phyloP scores from a whole-genome alignment of 345 rosid species.

The Salix purpurea region DNA sequence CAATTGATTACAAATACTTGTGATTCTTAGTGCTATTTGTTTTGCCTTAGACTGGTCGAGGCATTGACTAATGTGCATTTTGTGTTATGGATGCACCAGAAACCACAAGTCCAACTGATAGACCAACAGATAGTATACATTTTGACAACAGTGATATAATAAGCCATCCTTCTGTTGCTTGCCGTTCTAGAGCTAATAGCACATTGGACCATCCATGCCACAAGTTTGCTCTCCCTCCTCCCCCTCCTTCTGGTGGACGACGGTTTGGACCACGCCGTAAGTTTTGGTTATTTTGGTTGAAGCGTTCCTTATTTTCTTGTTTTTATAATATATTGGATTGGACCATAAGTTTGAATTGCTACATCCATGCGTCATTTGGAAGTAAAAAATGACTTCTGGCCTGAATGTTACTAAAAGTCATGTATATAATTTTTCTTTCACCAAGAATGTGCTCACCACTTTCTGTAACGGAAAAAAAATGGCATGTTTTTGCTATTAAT shows the following conservation, averaged over 20 bases:
- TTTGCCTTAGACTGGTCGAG: constrained; percentile 2
- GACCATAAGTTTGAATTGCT: neutral
- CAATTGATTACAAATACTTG: neutral
- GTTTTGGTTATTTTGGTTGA: constrained; percentile 16
- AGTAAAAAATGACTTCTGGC: neutral
- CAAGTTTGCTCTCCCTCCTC: constrained; percentile 74
- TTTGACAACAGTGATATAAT: neutral
- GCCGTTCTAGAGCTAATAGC: constrained; percentile 6
- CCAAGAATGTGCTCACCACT: neutral
- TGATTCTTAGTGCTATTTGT: neutral
- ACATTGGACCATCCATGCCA: constrained; percentile 51
- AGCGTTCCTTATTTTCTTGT: constrained; percentile 1
- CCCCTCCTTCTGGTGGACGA: constrained; percentile 65
- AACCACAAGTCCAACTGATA: neutral
- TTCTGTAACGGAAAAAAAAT: neutral
- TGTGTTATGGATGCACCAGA: neutral
- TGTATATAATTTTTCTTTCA: neutral
- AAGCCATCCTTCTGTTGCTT: constrained; percentile 29
- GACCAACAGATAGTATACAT: neutral
- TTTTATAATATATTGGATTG: constrained; percentile 3
- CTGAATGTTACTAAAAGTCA: neutral
- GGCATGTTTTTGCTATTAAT: neutral
- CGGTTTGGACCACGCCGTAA: constrained; percentile 72
- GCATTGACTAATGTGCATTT: constrained; percentile 4
- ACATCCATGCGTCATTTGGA: neutral